Conservation (phyloP, 768 basidiomycete species). For the Trametes villosa region DNA sequence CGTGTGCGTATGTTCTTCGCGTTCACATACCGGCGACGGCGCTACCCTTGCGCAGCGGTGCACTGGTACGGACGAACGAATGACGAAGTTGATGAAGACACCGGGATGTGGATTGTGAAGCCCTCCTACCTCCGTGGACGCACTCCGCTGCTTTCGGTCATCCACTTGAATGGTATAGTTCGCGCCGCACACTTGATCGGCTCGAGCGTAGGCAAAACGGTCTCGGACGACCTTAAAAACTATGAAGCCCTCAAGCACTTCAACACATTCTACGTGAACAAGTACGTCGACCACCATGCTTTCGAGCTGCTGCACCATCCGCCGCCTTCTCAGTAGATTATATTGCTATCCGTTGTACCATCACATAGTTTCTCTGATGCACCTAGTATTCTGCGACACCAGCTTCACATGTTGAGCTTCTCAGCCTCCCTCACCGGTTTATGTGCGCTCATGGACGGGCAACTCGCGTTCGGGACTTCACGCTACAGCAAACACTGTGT, state of each 20-base stretch:
- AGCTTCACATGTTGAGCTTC: too few species aligned
- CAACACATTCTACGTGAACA: background rate
- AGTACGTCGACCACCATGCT: background rate
- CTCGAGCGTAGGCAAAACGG: too few species aligned
- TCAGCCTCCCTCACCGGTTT: too few species aligned
- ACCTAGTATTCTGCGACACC: too few species aligned
- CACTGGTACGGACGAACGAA: background rate
- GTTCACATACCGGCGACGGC: conserved; percentile 11
- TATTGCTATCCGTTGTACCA: too few species aligned
- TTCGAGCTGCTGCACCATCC: too few species aligned
- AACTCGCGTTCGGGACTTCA: too few species aligned
- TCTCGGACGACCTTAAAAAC: too few species aligned
- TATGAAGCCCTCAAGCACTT: background rate
- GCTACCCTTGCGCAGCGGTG: background rate
- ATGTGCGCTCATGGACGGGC: too few species aligned
- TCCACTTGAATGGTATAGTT: background rate
- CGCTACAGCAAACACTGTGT: too few species aligned
- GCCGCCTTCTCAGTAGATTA: too few species aligned
- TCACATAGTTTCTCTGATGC: too few species aligned
- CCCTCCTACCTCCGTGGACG: background rate
- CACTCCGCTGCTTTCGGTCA: background rate
- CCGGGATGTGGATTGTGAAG: background rate
- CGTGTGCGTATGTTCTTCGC: conserved; percentile 33
- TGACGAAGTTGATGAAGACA: background rate
- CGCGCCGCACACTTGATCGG: background rate